Evolutionary conservation across 495 filamentous ascomycete species (phyloP), one percentile per base, ranked within the genome.

Genomic region (Podospora pseudoanserina): DNA sequence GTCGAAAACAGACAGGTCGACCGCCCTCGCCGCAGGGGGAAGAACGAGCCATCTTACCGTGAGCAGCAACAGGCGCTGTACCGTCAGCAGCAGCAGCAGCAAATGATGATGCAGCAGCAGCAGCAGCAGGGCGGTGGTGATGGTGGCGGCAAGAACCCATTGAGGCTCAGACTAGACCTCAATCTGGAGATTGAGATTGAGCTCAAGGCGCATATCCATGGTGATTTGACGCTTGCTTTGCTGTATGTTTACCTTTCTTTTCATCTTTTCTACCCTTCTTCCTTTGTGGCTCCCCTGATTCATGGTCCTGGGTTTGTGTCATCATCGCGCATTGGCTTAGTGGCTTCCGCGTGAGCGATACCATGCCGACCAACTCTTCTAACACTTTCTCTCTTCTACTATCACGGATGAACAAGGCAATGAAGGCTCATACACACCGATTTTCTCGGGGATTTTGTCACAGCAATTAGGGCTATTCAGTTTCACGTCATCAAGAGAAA

Each of bases 101-200:
- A 71, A 60, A 69, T 72, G 64, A 65, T 70, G 69, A 63, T 68
- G 67, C 67, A 71, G 68, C 69, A 70, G 57, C 72, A 72, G 63
- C 71, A 61, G 63, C 63, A 67, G 62, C 34, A 63, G 32, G 20
- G 65, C n/a, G 77, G 79, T 4, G 82, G 79, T 5, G 76, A 69
- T 5, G 80, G 78, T 11, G 85, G 84, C 27, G 85, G 83, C 60
- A 88, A 88, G 72, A 89, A 94, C 77, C 89, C 93, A 77, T 78
- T 97, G 68, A 84, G 87, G 71, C 72, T 97, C 80, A 78, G 93
- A 64, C 77, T 97, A 65, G 92, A 96, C 76, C 75, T 96, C 63
- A 96, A 96, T 79, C 79, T 97, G 60, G 93, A 97, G 76, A 87
- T 96, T 71, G 91, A 96, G 83, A 89, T 96, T 39, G 89, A 93